Base-by-base conservation (phyloP, 2,329 filamentous ascomycete genomes). In the Didymella arachidicola region DNA sequence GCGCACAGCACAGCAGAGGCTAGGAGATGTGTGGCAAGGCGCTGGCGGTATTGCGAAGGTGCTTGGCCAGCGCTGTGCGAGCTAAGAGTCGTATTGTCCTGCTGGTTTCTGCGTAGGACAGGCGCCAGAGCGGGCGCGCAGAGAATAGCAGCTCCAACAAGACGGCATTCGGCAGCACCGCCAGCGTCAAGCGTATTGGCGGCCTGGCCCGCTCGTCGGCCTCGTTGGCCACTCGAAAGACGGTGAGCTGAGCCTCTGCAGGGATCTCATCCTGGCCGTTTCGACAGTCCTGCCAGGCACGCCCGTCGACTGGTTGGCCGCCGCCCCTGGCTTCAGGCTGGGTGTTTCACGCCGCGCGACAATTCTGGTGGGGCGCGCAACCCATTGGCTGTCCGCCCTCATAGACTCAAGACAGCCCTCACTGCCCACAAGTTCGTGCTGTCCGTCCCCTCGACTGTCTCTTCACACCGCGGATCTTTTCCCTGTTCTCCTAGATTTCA, bases 281-380 rank as follows among this genome's bases (percentile, higher is more conserved):
- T 71, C 68, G 56, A 71, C 64, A 62, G 64, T 61, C 57, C 59
- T 56, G 63, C 57, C 69, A 70, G 68, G 64, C 63, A 68, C 66
- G 53, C 46, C 61, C 48, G 30, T 44, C 41, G 56, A 59, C 50
- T 67, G 64, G 67, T 60, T 71, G 66, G 67, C 59, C 29, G 34
- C 41, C 29, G 46, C 57, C 57, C 51, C 57, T 55, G 46, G 57
- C 27, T 59, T 64, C 39, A 53, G 45, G 36, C 52, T 43, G 52
- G 47, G 29, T 52, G 64, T 69, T 69, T 70, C 66, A 67, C 57
- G 62, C 62, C 51, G 59, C 19, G 57, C 57, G 49, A 54, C 48
- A 29, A 57, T 32, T 50, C 57, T 22, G 29, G 51, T 60, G 57
- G 52, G 52, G 39, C 47, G 27, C 29, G 29, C 43, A 48, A 53